Percentiles rank a stretch among this genome's conserved stretches.
Conservation (phyloP, 2,329 filamentous ascomycete species). For the Sporothrix euskadiensis region DNA sequence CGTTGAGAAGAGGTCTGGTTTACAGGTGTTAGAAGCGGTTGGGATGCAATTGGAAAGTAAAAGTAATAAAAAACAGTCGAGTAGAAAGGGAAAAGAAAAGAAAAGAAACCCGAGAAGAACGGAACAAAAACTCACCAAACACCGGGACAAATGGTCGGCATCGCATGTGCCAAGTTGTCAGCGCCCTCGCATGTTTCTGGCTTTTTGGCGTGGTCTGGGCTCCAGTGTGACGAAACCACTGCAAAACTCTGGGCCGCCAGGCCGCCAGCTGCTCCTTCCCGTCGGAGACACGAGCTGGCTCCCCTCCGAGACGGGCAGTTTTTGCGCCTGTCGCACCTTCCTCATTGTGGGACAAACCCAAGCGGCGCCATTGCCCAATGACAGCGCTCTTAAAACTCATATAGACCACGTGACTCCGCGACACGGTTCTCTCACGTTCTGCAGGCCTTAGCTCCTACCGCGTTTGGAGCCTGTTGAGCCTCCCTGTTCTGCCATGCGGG, state of each 20-base stretch:
- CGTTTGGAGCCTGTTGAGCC: slow-evolving; percentile 16
- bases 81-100: not conserved
- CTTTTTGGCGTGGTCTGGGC: not conserved
- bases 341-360: not conserved
- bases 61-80: not conserved
- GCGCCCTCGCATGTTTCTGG: not conserved
- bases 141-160: not conserved
- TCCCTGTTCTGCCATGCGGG: slow-evolving; percentile 9
- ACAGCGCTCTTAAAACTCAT: slow-evolving; percentile 1
- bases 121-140: slow-evolving; percentile 9
- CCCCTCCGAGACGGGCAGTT: slow-evolving; percentile 13
- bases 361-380: slow-evolving; percentile 30
- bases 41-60: not conserved
- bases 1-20: not conserved
- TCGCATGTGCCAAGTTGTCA: slow-evolving; percentile 15
- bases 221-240: slow-evolving; percentile 21
- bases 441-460: not conserved
- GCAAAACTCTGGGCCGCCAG: not conserved
- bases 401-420: slow-evolving; percentile 27
- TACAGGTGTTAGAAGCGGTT: not conserved
- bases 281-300: slow-evolving; percentile 28
- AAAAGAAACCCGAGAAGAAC: not conserved
- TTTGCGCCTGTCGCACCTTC: not conserved
- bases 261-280: slow-evolving; percentile 2
- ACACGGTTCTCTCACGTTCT: not conserved